Base-by-base conservation (phyloP, 179 eudicot species). In the Actinidia polygama region DNA sequence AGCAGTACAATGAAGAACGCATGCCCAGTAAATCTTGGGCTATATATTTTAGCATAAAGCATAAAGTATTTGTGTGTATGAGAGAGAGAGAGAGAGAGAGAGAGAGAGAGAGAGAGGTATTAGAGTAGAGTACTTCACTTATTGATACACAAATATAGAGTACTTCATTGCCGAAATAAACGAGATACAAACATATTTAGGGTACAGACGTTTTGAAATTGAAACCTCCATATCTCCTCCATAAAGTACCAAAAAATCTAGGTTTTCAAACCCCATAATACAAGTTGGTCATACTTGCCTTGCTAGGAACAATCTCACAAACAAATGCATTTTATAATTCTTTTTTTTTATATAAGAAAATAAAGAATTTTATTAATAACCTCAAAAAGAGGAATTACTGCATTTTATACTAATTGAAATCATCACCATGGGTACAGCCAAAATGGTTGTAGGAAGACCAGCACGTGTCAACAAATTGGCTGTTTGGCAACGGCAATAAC, bases 401-500 rank as follows among this genome's bases (percentile, higher is more conserved):
- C 58, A 71, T 80, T 15, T 24, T 23, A 7, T 7, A 61, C 1
- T n/a, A 40, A 62, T 47, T 46, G 18, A 61, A 69, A 51, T 36
- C 50, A 66, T 21, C 77, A 47, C 58, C 69, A 30, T 44, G 21
- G 15, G 44, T 3, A 40, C 44, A 40, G 40, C 44, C 59, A 11
- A 68, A 57, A 55, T 55, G 68, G 44, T 83, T 44, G 81, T 46
- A 40, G 86, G 84, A 64, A 83, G 62, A 85, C 51, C 75, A 71
- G 83, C 84, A 73, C 83, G 76, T 64, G 61, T 5, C 44, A 40
- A 74, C 73, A 57, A 85, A 75, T 57, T 79, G 80, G 21, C 46
- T 70, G 49, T 59, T 74, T 14, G 75, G 75, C 30, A 49, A 61
- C 14, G 57, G 21, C 1, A 62, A 77, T 21, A 73, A 64, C 6